Base-by-base conservation (phyloP, 2,329 filamentous ascomycete genomes). In the Fusarium transvaalense region DNA sequence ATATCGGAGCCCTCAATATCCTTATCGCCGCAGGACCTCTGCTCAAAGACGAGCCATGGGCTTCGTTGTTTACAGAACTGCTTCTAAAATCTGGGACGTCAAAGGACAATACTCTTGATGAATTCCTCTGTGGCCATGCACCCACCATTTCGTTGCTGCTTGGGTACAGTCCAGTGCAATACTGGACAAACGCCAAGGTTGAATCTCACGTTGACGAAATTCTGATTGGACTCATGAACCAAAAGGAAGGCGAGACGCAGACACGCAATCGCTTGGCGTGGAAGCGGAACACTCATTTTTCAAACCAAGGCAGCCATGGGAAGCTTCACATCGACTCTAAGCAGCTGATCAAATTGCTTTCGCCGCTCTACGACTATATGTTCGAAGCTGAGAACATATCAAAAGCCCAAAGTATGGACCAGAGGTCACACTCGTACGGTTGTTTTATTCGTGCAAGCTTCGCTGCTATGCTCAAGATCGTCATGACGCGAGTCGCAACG, bases 61-160 rank as follows among this genome's bases (percentile, higher is more conserved):
- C 87, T 7, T 81, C 81, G 0, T 56, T 90, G 1, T 84, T 82
- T 63, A 87, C 81, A 0, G 84, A 88, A 58, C 72, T 79, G 10
- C 71, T 86, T 12, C 45, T 82, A 17, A 77, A 77, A n/a, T 73
- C 62, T 19, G 64, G 66, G 31, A 68, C 56, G 3, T 64, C 71
- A 10, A 65, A 71, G 15, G 65, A 75, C 38, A 54, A 73, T 21
- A 72, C 76, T 9, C 76, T 85, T 17, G 76, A 82, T 14, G 73
- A 73, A 5, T 68, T 86, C 10, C 79, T 89, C 1, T 80, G 80
- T 42, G 83, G 83, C 1, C 77, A 86, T 60, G 78, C 82, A 1
- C 74, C 79, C 0, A 84, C 82, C 0, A 71, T 88, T 7, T 82
- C 83, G 4, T 66, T 85, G 9, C 73, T 89, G 0, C 73, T 89